Conservation (phyloP, 768 basidiomycete species). For the Russula griseocarnosa region DNA sequence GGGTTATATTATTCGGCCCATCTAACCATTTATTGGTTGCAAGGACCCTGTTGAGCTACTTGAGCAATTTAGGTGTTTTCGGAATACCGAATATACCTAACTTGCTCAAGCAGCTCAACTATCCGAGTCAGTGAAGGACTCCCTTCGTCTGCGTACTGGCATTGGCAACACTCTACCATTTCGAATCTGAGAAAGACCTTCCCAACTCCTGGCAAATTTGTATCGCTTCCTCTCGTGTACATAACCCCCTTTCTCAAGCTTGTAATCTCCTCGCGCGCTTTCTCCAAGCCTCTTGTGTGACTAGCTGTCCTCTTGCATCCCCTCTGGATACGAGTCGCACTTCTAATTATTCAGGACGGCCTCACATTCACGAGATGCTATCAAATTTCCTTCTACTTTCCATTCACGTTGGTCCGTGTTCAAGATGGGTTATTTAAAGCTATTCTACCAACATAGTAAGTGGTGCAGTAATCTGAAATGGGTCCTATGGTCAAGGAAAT, state of each 20-base stretch:
- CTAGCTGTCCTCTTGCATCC: background rate
- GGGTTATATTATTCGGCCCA: too few species aligned
- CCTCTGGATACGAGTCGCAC: background rate
- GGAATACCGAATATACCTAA: background rate
- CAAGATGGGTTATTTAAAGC: background rate
- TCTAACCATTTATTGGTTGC: too few species aligned
- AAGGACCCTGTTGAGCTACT: too few species aligned
- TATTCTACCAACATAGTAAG: too few species aligned
- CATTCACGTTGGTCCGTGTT: background rate
- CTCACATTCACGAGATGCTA: background rate
- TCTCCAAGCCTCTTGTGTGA: background rate
- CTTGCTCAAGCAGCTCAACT: background rate
- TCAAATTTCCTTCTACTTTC: background rate
- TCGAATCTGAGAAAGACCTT: background rate
- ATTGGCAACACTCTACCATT: background rate
- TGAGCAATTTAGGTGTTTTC: too few species aligned
- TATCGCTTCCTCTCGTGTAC: background rate
- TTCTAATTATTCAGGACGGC: background rate
- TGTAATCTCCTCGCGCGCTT: background rate
- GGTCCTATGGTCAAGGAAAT: background rate
- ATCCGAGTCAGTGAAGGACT: too few species aligned
- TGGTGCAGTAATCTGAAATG: too few species aligned
- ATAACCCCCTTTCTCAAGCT: background rate
- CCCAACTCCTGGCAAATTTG: too few species aligned
- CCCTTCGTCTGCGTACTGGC: too few species aligned